Percentiles rank a stretch among this genome's conserved stretches.
phyloP scores from a whole-genome alignment of 2,329 filamentous ascomycete genomes.

The Arthroderma uncinatum region DNA sequence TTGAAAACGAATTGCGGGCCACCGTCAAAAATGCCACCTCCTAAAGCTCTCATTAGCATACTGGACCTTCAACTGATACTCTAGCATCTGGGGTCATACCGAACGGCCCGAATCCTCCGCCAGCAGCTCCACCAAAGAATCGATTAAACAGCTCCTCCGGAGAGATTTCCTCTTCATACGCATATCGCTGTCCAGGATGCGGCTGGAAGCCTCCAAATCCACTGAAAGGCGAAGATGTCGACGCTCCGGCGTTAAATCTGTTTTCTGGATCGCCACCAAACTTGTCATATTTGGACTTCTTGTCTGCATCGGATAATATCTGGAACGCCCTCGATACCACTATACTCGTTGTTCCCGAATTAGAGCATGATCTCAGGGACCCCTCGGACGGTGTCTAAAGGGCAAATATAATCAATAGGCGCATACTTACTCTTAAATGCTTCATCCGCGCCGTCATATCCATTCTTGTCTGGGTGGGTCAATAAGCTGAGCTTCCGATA shows the following conservation, averaged over 20 bases:
- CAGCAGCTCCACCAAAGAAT: constrained; percentile 73
- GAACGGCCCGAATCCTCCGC: constrained; percentile 54
- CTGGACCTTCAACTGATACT: no score
- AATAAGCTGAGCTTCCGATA: constrained; percentile 89
- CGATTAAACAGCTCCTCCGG: constrained; percentile 94
- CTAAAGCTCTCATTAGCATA: constrained; percentile 22
- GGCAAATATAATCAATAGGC: not conserved
- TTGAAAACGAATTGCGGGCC: constrained; percentile 93
- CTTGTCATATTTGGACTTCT: constrained; percentile 76
- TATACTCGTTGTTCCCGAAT: constrained; percentile 18
- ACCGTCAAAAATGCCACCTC: constrained; percentile 53
- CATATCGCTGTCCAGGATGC: constrained; percentile 42
- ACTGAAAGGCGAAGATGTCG: constrained; percentile 34
- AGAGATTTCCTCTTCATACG: constrained; percentile 85
- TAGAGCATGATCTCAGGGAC: no score
- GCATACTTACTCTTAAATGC: constrained; percentile 70
- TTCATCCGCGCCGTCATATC: constrained; percentile 87
- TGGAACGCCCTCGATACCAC: constrained; percentile 91
- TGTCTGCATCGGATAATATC: constrained; percentile 83
- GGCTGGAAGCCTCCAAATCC: constrained; percentile 39
- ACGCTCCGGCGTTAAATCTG: constrained; percentile 51
- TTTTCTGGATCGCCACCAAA: constrained; percentile 89
- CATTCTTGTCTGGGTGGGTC: constrained; percentile 98
- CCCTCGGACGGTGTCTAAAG: not conserved
- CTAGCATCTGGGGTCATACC: constrained; percentile 38